Percentiles rank a stretch among this genome's conserved stretches.
These are phyloP conservation scores for Apiospora pterosperma DNA, from an alignment of 2,329 filamentous ascomycete species.

Conservation along the genomic window DNA sequence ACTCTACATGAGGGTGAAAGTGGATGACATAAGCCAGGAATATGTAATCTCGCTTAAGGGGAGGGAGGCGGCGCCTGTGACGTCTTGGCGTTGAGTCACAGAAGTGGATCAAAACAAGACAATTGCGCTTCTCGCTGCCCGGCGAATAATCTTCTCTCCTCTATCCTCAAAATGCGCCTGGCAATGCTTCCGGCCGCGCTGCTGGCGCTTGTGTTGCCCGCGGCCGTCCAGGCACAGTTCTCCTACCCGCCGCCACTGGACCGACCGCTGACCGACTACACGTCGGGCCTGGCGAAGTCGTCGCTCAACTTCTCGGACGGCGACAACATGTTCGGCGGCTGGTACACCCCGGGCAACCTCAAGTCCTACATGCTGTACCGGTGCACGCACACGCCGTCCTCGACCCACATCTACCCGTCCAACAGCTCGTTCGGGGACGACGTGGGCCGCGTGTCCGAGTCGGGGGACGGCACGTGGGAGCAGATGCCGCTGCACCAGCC, in stretches of 20 bases:
- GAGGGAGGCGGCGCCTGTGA: background rate
- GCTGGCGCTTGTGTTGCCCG: background rate
- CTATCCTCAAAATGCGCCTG: background rate
- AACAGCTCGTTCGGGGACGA: background rate
- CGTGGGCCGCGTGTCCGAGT: background rate
- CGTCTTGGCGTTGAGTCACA: background rate
- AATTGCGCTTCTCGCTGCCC: background rate
- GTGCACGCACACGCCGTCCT: background rate
- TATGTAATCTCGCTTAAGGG: background rate
- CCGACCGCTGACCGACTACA: background rate
- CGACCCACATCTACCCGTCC: background rate
- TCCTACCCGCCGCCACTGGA: background rate
- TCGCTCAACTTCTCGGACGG: background rate
- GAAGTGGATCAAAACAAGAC: background rate
- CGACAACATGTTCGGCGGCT: background rate
- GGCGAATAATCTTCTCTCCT: background rate
- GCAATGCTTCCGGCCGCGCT: background rate
- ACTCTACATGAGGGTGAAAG: too few relatives aligned
- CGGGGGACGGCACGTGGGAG: background rate
- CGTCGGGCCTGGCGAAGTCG: background rate
- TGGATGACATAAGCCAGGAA: background rate
- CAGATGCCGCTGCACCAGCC: background rate
- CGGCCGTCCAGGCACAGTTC: background rate
- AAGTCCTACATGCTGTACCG: background rate
- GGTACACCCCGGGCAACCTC: background rate